A percentile compares a stretch with the other conserved stretches of the same genome.
Conservation (phyloP, 2,329 filamentous ascomycete genomes). For the Plenodomus biglobosus region DNA sequence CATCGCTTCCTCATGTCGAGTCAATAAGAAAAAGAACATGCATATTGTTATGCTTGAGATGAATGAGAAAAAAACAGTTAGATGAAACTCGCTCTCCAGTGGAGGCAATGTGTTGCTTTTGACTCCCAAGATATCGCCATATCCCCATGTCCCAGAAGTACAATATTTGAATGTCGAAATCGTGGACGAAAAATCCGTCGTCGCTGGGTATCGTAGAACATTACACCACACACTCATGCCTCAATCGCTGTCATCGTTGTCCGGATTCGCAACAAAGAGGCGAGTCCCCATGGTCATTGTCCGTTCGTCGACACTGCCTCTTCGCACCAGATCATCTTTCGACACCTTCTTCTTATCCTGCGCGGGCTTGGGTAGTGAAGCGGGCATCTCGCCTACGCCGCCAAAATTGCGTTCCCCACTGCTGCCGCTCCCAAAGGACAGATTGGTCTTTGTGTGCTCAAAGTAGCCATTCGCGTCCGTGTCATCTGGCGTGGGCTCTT, state of each 20-base stretch:
- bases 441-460: slow-evolving; percentile 45
- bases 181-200: slow-evolving; percentile 6
- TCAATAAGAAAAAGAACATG: neutral
- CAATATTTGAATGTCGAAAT: neutral
- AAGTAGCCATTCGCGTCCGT: slow-evolving; percentile 48
- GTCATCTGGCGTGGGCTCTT: slow-evolving; percentile 52
- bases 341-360: slow-evolving; percentile 57
- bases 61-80: neutral
- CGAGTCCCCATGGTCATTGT: slow-evolving; percentile 72
- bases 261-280: slow-evolving; percentile 84
- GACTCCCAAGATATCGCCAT: neutral
- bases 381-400: slow-evolving; percentile 54
- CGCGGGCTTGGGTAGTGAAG: slow-evolving; percentile 45
- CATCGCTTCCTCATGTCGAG: neutral
- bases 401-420: slow-evolving; percentile 56
- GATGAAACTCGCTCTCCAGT: neutral
- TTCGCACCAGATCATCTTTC: slow-evolving; percentile 70
- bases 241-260: slow-evolving; percentile 66
- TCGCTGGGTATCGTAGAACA: slow-evolving; percentile 39
- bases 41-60: neutral
- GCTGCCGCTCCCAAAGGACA: slow-evolving; percentile 48
- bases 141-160: neutral
- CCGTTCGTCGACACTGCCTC: slow-evolving; percentile 82
- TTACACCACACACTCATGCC: slow-evolving; percentile 18
- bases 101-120: neutral